Evolutionary conservation across 1,284 basidiomycete genomes (phyloP), one percentile per base, ranked within the genome.

Genomic region (Naganishia sp.): DNA sequence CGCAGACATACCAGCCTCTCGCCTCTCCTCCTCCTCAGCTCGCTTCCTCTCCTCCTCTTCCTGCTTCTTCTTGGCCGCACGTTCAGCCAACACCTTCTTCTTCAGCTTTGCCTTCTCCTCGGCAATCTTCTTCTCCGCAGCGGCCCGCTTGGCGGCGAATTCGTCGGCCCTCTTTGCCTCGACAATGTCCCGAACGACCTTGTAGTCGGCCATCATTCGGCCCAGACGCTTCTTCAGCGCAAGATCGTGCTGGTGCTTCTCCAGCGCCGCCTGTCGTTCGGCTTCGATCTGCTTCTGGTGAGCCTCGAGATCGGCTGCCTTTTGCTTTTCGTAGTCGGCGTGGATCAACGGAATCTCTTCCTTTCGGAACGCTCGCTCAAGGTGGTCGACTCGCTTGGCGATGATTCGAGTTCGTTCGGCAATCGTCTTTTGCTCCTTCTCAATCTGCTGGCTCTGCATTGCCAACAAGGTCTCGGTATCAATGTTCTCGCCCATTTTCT

Each of bases 371-470:
- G 95, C 94, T 70, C 96, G 92, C 82, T 99, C 95, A 75, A 92
- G 80, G 80, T 99, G 94, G 76, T 99, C 95, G 74, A 98, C 87
- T 39, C 93, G 90, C 81, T 98, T 97, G 66, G 88, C 81, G 63
- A 90, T 85, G 70, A 94, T 86, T 44, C 93, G 88, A 68, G 97
- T 84, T 31, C 89, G 87, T 74, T 94, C 90, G 70, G 85, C 86
- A 71, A 92, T 83, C 72, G 94, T 90, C 73, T 88, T 89, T 85
- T 96, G 96, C 82, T 98, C 95, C 82, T 96, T 97, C 82, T 97
- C 94, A 65, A 96, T 84, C 76, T 96, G 92, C 72, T 92, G 88
- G 60, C 98, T 93, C 79, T 97, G 93, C 73, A 98, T 86, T 63
- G 86, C 87, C 77, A 98, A 90, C 69, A 99, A 86, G 70, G 88